These are phyloP conservation scores for Erysimum cheiranthoides DNA, from an alignment of 345 rosid genomes.

Conservation along the genomic window DNA sequence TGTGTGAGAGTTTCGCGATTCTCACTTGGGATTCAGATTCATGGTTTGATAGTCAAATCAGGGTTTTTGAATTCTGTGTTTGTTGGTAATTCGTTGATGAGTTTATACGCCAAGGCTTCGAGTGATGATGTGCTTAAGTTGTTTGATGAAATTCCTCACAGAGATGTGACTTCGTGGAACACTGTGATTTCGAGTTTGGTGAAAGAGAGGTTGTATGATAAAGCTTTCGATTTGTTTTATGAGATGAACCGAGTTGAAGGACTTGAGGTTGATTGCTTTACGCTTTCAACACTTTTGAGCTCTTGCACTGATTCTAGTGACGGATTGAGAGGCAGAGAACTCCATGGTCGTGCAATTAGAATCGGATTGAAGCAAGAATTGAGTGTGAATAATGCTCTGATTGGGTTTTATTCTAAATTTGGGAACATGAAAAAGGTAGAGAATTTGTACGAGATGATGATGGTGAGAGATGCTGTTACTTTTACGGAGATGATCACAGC, in stretches of 20 bases:
- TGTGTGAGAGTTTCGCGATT: slow-evolving; percentile 37
- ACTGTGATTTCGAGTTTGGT: slow-evolving; percentile 70
- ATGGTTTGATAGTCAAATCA: slow-evolving; percentile 44
- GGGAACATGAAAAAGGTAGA: slow-evolving; percentile 54
- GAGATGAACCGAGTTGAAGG: slow-evolving; percentile 49
- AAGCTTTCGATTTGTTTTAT: slow-evolving; percentile 57
- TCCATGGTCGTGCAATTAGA: slow-evolving; percentile 72
- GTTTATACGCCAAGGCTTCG: slow-evolving; percentile 56
- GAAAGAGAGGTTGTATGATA: slow-evolving; percentile 47
- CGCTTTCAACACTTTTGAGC: slow-evolving; percentile 65
- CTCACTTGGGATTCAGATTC: slow-evolving; percentile 45
- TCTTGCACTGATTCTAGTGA: slow-evolving; percentile 59
- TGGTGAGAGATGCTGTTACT: slow-evolving; percentile 61
- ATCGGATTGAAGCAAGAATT: slow-evolving; percentile 57
- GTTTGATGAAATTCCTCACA: slow-evolving; percentile 72
- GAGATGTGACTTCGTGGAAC: slow-evolving; percentile 77
- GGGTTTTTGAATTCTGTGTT: slow-evolving; percentile 48
- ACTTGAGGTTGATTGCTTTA: slow-evolving; percentile 58
- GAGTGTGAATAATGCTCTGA: slow-evolving; percentile 72
- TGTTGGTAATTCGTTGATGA: slow-evolving; percentile 74
- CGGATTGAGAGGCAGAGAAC: slow-evolving; percentile 58
- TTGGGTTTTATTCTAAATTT: slow-evolving; percentile 65
- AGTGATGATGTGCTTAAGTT: slow-evolving; percentile 49
- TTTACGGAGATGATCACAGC: slow-evolving; percentile 72
- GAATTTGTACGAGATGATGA: slow-evolving; percentile 59